Conservation (phyloP, 192 early-diverging fungal genomes). For the Pilaira anomala region DNA sequence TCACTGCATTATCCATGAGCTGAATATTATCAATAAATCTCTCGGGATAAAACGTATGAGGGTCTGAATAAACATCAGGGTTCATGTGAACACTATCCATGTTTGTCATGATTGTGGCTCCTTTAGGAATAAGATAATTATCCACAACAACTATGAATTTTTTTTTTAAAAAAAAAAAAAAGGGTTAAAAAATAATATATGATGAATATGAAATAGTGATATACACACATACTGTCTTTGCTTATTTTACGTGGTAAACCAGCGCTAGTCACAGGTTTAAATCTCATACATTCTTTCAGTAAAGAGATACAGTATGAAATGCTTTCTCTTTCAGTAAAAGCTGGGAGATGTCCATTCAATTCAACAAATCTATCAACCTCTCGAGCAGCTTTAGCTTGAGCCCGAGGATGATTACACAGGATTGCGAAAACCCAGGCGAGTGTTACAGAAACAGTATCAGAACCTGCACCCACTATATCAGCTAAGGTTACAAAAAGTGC, state of each 20-base stretch:
- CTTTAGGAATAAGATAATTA: constrained; percentile 50
- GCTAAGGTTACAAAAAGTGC: too few species aligned
- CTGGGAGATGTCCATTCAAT: background rate
- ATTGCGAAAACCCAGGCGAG: constrained; percentile 19
- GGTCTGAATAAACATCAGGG: constrained; percentile 31
- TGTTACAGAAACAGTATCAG: constrained; percentile 13
- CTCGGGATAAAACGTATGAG: constrained; percentile 48
- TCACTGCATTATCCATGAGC: background rate
- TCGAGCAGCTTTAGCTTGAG: constrained; percentile 10
- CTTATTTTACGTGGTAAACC: constrained; percentile 4
- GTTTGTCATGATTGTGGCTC: constrained; percentile 40
- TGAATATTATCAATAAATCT: constrained; percentile 26
- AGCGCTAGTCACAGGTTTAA: background rate
- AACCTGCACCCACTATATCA: constrained; percentile 11
- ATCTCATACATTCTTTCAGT: constrained; percentile 18
- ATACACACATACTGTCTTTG: constrained; percentile 11
- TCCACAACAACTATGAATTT: constrained; percentile 30
- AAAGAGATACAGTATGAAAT: constrained; percentile 20
- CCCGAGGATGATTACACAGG: constrained; percentile 18
- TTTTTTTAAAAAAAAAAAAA: too few species aligned
- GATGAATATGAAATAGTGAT: too few species aligned
- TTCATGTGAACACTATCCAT: constrained; percentile 46
- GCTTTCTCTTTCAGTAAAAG: background rate
- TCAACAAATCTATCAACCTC: constrained; percentile 17
- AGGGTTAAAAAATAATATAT: too few species aligned